Evolutionary conservation across 1,139 yeast species (phyloP).

Genomic region (Protomyces inundatus): DNA sequence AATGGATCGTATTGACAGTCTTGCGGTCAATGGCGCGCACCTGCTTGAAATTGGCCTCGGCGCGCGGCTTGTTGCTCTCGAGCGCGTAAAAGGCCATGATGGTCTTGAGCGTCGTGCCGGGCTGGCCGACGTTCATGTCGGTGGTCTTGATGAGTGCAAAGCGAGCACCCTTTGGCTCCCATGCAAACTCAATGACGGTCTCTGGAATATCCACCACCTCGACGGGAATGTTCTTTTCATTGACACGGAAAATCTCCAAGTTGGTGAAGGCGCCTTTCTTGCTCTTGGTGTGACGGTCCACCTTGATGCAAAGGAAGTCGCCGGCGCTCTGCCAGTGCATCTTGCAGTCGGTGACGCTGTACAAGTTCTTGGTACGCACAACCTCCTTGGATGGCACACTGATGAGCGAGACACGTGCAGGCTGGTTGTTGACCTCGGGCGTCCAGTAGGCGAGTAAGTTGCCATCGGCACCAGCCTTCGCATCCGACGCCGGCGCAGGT

Average conservation of each 20-base stretch:
- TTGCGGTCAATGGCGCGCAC: constrained; percentile 57
- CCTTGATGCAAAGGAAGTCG: constrained; percentile 82
- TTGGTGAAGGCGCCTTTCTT: constrained; percentile 88
- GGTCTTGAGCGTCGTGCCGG: constrained; percentile 45
- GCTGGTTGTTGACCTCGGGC: constrained; percentile 86
- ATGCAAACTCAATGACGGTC: constrained; percentile 77
- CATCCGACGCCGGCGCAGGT: constrained; percentile 67
- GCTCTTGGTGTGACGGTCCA: constrained; percentile 85
- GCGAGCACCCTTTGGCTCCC: constrained; percentile 93
- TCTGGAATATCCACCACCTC: constrained; percentile 92
- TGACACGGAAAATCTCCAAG: constrained; percentile 82
- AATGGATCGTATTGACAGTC: constrained; percentile 66
- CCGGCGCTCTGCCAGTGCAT: constrained; percentile 94
- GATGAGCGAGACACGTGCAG: constrained; percentile 91
- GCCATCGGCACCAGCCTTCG: constrained; percentile 54
- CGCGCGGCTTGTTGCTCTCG: constrained; percentile 49
- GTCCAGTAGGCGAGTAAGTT: constrained; percentile 91
- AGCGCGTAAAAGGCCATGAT: constrained; percentile 76
- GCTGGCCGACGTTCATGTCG: constrained; percentile 35
- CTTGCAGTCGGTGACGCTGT: constrained; percentile 88
- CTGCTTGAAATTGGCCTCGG: constrained; percentile 53
- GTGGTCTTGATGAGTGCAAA: constrained; percentile 65
- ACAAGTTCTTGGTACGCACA: constrained; percentile 83
- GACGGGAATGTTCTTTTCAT: constrained; percentile 88
- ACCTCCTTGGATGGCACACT: constrained; percentile 79